phyloP scores from a whole-genome alignment of 495 filamentous ascomycete species.

The Letharia lupina region DNA sequence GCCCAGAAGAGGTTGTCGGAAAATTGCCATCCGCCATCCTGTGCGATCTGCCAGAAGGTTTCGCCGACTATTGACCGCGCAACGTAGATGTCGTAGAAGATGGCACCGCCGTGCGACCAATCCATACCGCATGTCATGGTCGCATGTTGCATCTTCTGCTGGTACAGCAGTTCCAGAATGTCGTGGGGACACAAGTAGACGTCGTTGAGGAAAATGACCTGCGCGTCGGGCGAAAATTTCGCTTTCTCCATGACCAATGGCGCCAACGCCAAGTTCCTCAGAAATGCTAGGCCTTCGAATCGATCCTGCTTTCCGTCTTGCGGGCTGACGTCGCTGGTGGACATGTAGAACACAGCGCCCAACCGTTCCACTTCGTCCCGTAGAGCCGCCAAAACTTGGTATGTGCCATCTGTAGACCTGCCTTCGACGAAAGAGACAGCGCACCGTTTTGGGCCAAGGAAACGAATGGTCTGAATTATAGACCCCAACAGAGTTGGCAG shows the following conservation, averaged over 20 bases:
- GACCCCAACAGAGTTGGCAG: not conserved
- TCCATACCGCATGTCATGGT: slow-evolving; percentile 48
- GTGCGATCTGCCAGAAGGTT: slow-evolving; percentile 41
- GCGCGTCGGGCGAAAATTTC: not conserved
- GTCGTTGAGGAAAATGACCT: not conserved
- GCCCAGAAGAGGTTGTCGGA: slow-evolving; percentile 42
- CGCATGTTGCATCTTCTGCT: slow-evolving; percentile 35
- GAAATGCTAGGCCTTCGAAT: not conserved
- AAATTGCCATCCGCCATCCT: slow-evolving; percentile 34
- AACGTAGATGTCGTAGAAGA: slow-evolving; percentile 46
- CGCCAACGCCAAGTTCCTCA: not conserved
- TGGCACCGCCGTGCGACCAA: slow-evolving; percentile 36
- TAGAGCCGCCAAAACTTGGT: slow-evolving; percentile 36
- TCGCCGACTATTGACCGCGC: slow-evolving; percentile 42
- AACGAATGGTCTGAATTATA: slow-evolving; percentile 36
- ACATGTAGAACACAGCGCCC: not conserved
- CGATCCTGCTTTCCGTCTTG: not conserved
- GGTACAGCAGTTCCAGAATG: slow-evolving; percentile 31
- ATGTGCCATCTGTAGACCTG: slow-evolving; percentile 43
- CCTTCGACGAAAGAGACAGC: slow-evolving; percentile 43
- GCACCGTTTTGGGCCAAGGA: slow-evolving; percentile 40
- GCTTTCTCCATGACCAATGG: not conserved
- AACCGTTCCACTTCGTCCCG: not conserved
- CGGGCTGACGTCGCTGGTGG: not conserved
- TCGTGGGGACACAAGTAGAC: not conserved